Base-by-base conservation (phyloP, 345 rosid species). In the Euclidium syriacum region DNA sequence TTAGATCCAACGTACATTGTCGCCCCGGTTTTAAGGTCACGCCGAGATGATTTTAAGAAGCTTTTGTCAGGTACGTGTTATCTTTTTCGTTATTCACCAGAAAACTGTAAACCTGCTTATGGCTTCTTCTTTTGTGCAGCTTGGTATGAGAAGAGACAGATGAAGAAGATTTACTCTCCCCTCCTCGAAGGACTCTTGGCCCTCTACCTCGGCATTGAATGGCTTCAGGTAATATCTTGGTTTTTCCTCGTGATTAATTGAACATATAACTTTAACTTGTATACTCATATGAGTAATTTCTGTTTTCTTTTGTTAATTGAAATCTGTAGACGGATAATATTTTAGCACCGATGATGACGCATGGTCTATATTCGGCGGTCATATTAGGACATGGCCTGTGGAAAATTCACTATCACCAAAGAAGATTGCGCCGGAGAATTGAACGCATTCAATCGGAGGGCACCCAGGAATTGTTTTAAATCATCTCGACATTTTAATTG, bases 111-210 rank as follows among this genome's bases (percentile, higher is more conserved):
- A 50, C 51, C 42, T 33, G 44, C 46, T 38, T 27, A 20, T 48
- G 14, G 12, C 4, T 32, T 42, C n/a, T 43, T 33, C 5, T 51
- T 23, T 58, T 52, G n/a, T n/a, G 67, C 80, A 94, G 99, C 96
- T 43, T 89, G 98, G 98, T 92, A 92, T 12, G 87, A 92, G 72
- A 89, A 87, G 78, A 83, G 98, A 77, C 96, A 89, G 67, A 85
- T 92, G 98, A 92, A 81, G 70, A 89, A 89, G 80, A 89, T 92
- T 33, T 92, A 92, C 79, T 92, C 96, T 25, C 98, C 97, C 3
- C 94, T 92, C 14, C 82, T 92, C 19, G 97, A 92, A 89, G 97
- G 97, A 24, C 74, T 92, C 47, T 77, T 89, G 66, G 94, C 90
- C 6, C 83, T 92, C 40, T 92, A 89, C 80, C 97, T 89, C 16